Percentiles rank a stretch among this genome's conserved stretches.
phyloP scores from a whole-genome alignment of 2,329 filamentous ascomycete genomes.

The Talaromyces sp. region DNA sequence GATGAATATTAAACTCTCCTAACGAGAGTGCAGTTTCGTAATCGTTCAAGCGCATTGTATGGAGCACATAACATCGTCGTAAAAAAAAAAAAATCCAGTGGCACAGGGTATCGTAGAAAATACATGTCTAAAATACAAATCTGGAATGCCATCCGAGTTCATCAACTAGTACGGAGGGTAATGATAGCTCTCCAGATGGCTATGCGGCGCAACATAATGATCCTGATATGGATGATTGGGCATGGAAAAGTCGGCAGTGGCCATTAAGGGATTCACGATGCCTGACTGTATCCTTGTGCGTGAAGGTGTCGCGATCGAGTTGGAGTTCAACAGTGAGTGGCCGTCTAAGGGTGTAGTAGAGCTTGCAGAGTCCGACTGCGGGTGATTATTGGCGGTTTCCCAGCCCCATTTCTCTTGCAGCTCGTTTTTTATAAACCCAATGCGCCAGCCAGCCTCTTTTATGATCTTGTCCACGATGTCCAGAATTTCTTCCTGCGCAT shows the following conservation, averaged over 20 bases:
- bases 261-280: constrained; percentile 65
- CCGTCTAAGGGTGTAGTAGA: constrained; percentile 8
- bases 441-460: constrained; percentile 70
- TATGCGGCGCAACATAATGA: constrained; percentile 66
- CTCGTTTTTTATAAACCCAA: constrained; percentile 64
- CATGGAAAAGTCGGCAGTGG: constrained; percentile 66
- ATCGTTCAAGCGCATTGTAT: not conserved
- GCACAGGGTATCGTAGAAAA: not conserved
- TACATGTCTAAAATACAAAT: not conserved
- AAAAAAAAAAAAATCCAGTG: not conserved
- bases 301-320: constrained; percentile 18
- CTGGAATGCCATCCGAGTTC: not conserved
- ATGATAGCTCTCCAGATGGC: constrained; percentile 24
- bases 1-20: not conserved
- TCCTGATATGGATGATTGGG: constrained; percentile 77
- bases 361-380: constrained; percentile 16
- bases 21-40: not conserved
- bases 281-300: constrained; percentile 34
- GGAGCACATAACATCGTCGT: not conserved
- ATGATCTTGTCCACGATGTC: constrained; percentile 69
- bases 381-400: constrained; percentile 36
- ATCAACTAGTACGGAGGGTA: constrained; percentile 15
- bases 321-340: constrained; percentile 11
- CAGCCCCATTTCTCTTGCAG: constrained; percentile 75
- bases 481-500: constrained; percentile 76